Evolutionary conservation across 2,329 filamentous ascomycete genomes (phyloP).

Genomic region (Bipolaris oryzae): DNA sequence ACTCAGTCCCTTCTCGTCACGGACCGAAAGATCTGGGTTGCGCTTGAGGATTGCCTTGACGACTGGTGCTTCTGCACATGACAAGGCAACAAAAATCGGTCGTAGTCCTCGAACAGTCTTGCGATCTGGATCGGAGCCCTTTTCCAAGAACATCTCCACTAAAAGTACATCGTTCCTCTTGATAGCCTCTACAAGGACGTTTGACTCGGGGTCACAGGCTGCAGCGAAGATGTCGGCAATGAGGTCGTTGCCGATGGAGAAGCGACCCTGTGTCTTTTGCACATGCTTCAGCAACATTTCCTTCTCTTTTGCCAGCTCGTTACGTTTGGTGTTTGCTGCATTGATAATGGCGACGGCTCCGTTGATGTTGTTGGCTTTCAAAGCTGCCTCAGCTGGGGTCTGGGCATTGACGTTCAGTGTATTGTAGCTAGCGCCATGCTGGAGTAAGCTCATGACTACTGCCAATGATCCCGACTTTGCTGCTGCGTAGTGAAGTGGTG

Average conservation of each 20-base stretch:
- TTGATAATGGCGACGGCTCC: constrained; percentile 42
- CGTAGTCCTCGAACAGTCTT: constrained; percentile 27
- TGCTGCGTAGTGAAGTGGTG: constrained; percentile 43
- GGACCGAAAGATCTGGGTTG: constrained; percentile 34
- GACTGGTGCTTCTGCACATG: constrained; percentile 32
- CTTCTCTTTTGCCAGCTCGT: constrained; percentile 39
- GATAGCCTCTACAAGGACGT: constrained; percentile 41
- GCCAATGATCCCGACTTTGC: constrained; percentile 31
- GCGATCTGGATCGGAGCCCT: constrained; percentile 39
- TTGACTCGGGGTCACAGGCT: constrained; percentile 43
- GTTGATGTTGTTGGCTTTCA: constrained; percentile 36
- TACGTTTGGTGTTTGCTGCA: constrained; percentile 32
- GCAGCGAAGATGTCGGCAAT: constrained; percentile 42
- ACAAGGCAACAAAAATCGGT: constrained; percentile 40
- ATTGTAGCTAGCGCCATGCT: constrained; percentile 36
- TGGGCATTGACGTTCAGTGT: constrained; percentile 24
- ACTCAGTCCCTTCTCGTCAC: constrained; percentile 28
- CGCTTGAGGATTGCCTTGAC: constrained; percentile 38
- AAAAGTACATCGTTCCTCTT: constrained; percentile 35
- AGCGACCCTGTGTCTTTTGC: constrained; percentile 32
- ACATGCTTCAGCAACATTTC: constrained; percentile 41
- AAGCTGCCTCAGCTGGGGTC: constrained; percentile 38
- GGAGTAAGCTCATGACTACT: constrained; percentile 33
- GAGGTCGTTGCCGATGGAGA: constrained; percentile 41
- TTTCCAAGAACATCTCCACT: constrained; percentile 40